Conservation (phyloP, 2,329 filamentous ascomycete species). For the Arthrobotrys entomopaga region DNA sequence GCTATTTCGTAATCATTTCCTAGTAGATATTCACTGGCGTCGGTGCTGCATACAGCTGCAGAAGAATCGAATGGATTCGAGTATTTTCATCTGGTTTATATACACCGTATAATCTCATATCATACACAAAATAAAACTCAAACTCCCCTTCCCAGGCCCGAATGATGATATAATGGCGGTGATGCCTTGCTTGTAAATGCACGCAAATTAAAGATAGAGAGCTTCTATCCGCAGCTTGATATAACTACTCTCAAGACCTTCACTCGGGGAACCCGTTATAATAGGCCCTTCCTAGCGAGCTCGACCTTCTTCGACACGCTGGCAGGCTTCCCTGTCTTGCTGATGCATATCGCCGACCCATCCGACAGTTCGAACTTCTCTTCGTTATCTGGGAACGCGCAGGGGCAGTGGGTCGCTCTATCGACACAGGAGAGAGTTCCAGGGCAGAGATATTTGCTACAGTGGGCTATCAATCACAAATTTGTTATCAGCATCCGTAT, state of each 20-base stretch:
- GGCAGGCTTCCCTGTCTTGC: slow-evolving; percentile 73
- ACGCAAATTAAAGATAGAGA: no score
- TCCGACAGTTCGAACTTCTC: slow-evolving; percentile 80
- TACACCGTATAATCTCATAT: neutral
- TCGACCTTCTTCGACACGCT: slow-evolving; percentile 81
- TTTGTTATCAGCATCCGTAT: neutral
- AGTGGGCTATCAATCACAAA: slow-evolving; percentile 70
- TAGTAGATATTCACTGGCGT: no score
- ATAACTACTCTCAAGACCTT: no score
- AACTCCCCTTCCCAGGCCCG: neutral
- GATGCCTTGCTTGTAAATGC: no score
- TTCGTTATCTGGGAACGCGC: slow-evolving; percentile 78
- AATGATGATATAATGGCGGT: neutral
- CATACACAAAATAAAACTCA: neutral
- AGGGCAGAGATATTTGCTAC: slow-evolving; percentile 92
- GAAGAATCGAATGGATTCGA: no score
- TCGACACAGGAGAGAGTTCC: slow-evolving; percentile 94
- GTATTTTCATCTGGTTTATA: neutral
- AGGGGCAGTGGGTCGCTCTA: slow-evolving; percentile 97
- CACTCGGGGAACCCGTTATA: slow-evolving; percentile 64
- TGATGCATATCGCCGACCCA: slow-evolving; percentile 77
- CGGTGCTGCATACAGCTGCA: no score
- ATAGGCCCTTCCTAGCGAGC: slow-evolving; percentile 78
- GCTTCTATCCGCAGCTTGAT: no score
- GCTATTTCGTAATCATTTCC: no score